Conservation (phyloP, 1,284 basidiomycete genomes). For the Puccinia polysora region DNA sequence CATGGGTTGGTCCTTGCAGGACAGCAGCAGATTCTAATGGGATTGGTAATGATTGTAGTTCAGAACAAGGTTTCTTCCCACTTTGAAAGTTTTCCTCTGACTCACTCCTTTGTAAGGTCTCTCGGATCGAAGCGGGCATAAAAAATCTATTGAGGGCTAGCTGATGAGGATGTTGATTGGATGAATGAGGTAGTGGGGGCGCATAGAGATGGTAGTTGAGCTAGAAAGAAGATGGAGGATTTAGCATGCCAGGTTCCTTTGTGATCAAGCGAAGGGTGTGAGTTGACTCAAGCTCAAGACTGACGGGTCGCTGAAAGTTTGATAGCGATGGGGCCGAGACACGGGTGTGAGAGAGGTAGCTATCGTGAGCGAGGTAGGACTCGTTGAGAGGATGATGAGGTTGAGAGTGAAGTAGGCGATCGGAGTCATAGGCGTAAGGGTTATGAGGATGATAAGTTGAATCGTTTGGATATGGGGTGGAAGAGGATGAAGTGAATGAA, state of each 20-base stretch:
- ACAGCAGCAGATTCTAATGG: conserved; percentile 37
- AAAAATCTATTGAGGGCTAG: conserved; percentile 58
- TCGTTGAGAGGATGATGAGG: conserved; percentile 5
- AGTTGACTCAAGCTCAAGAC: too few relatives aligned
- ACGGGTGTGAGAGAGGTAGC: conserved; percentile 7
- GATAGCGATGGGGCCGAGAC: conserved; percentile 35
- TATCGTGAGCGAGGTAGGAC: conserved; percentile 16
- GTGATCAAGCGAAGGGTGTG: not conserved
- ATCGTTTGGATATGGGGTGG: conserved; percentile 8
- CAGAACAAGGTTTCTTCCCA: not conserved
- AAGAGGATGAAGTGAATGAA: conserved; percentile 30
- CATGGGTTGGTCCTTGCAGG: conserved; percentile 48
- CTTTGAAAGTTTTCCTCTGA: conserved; percentile 54
- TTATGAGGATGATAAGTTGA: conserved; percentile 36
- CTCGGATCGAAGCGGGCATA: conserved; percentile 69
- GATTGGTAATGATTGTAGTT: conserved; percentile 15
- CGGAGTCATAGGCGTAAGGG: conserved; percentile 39
- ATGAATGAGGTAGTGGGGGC: conserved; percentile 59
- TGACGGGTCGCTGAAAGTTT: conserved; percentile 42
- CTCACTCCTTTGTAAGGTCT: conserved; percentile 72
- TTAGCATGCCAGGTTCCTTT: not conserved
- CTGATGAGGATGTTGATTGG: conserved; percentile 56
- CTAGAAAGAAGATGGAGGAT: conserved; percentile 55
- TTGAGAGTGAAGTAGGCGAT: conserved; percentile 27
- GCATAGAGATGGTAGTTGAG: conserved; percentile 91